Evolutionary conservation across 2,329 filamentous ascomycete genomes (phyloP), one percentile per base, ranked within the genome.

Genomic region (Pestalotiopsis sp.): DNA sequence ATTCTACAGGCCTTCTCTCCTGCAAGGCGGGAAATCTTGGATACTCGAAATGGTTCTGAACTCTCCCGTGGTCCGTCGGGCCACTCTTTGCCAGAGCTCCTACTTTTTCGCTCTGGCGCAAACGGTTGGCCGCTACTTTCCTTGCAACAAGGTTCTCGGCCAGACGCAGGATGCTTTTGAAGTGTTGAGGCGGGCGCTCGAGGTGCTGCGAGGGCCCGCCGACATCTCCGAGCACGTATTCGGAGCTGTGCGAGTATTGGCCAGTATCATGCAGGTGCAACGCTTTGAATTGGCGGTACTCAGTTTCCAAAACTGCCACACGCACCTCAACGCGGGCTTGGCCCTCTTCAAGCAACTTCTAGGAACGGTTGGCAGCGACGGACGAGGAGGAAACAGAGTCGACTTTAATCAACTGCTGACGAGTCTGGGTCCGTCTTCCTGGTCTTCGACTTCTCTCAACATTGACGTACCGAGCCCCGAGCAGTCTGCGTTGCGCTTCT

Each of bases 401-500:
- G 66, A 70, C 31, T 74, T 76, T 14, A 67, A 69, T n/a, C 27
- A 27, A 38, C 62, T 76, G 11, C 52, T 76, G 4, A 41, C 60
- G 27, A 65, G 67, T 36, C 63, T 77, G 27, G 70, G 72, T 11
- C 71, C 70, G 31, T 60, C 72, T 17, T 69, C 72, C 17, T 72
- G 69, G 72, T 67, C 57, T 62, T 64, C 71, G 36, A 49, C 67
- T 60, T 52, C 27, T 36, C 64, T 57, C 4, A n/a, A 39, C 20
- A 38, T 68, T 49, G 70, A 74, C 45, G 58, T 79, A 11, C 76
- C 72, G 39, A 80, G 72, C 67, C 72, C 78, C 13, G 79, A 80
- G 66, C 78, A 80, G 69, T 76, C 76, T 13, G 78, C 78, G 4
- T 79, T 81, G 67, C 74, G 73, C 23, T 81, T 82, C 72, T 80